Base-by-base conservation (phyloP, 768 basidiomycete species). In the Leccinum sublutescens region DNA sequence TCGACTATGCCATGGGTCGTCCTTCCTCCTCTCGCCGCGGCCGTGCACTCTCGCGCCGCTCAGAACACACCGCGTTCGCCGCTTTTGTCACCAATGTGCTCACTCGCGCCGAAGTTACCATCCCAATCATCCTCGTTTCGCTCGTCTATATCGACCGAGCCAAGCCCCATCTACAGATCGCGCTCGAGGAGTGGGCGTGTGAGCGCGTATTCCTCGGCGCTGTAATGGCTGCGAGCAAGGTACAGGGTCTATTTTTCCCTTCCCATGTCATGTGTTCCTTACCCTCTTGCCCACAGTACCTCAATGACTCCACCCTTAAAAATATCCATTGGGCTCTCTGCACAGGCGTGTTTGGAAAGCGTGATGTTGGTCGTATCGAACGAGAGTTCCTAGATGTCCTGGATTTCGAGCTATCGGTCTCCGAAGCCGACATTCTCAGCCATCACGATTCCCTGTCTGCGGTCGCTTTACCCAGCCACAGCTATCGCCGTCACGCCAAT, bases 141-240 rank as follows among this genome's bases (percentile, higher is more conserved):
- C 83, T 91, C 55, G 87, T 87, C 70, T 93, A 92, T 74, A 86
- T 92, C 69, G 78, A 85, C 75, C 77, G 91, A 56, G 87, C 90
- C 3, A 86, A 85, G 65, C 88, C 88, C 3, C 88, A 91, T 71
- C 80, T 93, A 47, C 87, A 89, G 68, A 91, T 91, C 63, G 88
- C 88, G 9, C 77, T 89, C 60, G 88, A 91, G 69, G 85, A 90
- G 67, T 91, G 89, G 89, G 93, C 93, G 14, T 80, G 90, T 52
- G 92, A 95, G 74, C 86, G 93, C 45, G 93, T 95, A 31, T 95
- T 95, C 76, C 83, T 95, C 47, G 93, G 93, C 53, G 86, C 92
- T n/a, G 74, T 95, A 63, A 94, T 95, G 74, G 79, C 84, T 50
- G 93, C 93, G 7, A 88, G 88, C 76, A 95, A 95, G 80, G 88